A percentile compares a stretch with the other conserved stretches of the same genome.
Conservation (phyloP, 805 yeast genomes). For the Debaryomyces castellii region DNA sequence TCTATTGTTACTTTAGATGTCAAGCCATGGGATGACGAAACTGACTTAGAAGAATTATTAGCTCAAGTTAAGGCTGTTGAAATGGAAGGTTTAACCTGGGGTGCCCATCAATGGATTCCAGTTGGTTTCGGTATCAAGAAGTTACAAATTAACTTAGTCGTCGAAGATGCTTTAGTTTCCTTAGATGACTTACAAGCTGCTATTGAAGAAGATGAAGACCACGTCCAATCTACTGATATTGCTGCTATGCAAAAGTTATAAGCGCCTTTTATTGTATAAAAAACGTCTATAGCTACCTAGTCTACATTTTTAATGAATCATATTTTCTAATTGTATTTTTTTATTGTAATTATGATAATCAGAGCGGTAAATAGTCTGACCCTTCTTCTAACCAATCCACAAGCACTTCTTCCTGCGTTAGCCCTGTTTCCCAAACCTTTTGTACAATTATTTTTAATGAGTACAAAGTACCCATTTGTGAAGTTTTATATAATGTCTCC, state of each 20-base stretch:
- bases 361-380: slow-evolving; percentile 38
- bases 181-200: slow-evolving; percentile 79
- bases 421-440: slow-evolving; percentile 47
- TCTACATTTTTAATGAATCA: slow-evolving; percentile 1
- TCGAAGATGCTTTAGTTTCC: slow-evolving; percentile 96
- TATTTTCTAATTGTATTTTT: background rate
- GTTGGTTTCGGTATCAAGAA: slow-evolving; percentile 99
- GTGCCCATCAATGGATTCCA: slow-evolving; percentile 94
- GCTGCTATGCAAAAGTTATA: slow-evolving; percentile 98
- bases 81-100: slow-evolving; percentile 96
- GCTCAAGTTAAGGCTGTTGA: slow-evolving; percentile 83
- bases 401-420: slow-evolving; percentile 44
- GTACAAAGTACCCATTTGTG: slow-evolving; percentile 54
- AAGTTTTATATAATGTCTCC: slow-evolving; percentile 44
- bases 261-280: slow-evolving; percentile 22
- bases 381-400: slow-evolving; percentile 50
- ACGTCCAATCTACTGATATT: slow-evolving; percentile 97
- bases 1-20: slow-evolving; percentile 95
- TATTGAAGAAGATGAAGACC: slow-evolving; percentile 94
- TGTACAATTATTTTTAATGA: slow-evolving; percentile 43
- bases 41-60: slow-evolving; percentile 85
- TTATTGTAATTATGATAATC: background rate
- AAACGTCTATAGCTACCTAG: background rate
- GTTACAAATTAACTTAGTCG: slow-evolving; percentile 96
- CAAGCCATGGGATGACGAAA: slow-evolving; percentile 99